Percentiles rank a stretch among this genome's conserved stretches.
These are phyloP conservation scores for Aspergillus vadensis DNA, from an alignment of 2,329 filamentous ascomycete species.

Conservation along the genomic window DNA sequence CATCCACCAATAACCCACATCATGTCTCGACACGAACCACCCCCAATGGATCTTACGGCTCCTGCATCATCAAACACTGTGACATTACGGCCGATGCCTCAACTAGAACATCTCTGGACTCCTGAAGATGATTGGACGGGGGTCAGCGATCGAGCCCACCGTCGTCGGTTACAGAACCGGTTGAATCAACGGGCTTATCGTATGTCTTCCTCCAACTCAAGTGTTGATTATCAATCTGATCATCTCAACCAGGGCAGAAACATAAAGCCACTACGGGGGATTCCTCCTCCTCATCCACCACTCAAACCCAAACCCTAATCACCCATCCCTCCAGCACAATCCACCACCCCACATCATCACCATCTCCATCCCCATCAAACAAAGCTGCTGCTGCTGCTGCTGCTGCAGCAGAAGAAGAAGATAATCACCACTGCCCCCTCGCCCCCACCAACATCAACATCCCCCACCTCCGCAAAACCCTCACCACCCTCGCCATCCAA, in stretches of 20 bases:
- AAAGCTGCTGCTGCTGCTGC: neutral
- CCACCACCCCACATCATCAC: too few relatives aligned
- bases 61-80: neutral
- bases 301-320: too few relatives aligned
- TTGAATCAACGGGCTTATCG: slow-evolving; percentile 29
- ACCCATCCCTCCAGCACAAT: too few relatives aligned
- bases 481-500: slow-evolving; percentile 4
- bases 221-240: too few relatives aligned
- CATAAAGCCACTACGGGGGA: neutral
- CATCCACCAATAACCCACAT: neutral
- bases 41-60: neutral
- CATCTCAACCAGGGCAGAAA: neutral
- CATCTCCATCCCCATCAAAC: too few relatives aligned
- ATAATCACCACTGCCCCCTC: neutral
- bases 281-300: too few relatives aligned
- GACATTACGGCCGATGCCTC: slow-evolving; percentile 16
- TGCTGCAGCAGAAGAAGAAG: neutral
- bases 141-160: slow-evolving; percentile 22
- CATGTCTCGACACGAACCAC: neutral
- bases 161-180: slow-evolving; percentile 32
- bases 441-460: slow-evolving; percentile 5
- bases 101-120: slow-evolving; percentile 14
- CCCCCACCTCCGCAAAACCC: slow-evolving; percentile 9
- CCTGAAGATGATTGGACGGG: slow-evolving; percentile 32
- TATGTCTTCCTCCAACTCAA: neutral